Evolutionary conservation across 306 rosid genomes (phyloP), one percentile per base, ranked within the genome.

Genomic region (Vigna mungo): DNA sequence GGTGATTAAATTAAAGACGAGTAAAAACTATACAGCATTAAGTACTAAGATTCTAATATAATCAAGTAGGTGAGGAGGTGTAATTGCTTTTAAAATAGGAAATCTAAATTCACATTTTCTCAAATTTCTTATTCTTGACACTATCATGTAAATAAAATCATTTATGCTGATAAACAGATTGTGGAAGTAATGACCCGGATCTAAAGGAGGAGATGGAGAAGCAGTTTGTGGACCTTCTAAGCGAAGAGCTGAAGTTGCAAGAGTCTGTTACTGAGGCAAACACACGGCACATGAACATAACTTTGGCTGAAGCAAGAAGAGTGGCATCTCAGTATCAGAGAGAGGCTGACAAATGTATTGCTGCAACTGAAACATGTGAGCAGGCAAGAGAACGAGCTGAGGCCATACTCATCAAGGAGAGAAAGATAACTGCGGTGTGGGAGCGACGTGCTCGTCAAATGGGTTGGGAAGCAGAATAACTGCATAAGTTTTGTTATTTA

Each of bases 331-430:
- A 90, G 86, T 95, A 95, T 87, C 97, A 92, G 86, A 90, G 87
- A 77, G 99, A 95, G 89, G 97, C 97, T 30, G 99, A 90, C 76
- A 95, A 95, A 80, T 95, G 99, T 75, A 86, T 88, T 69, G 84
- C 96, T 64, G 97, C 97, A 4, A 95, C 97, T 11, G 97, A 95
- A 88, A 92, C 97, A 18, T 95, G 99, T 51, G 99, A 95, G 89
- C 93, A 87, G 79, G 97, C 97, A 47, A 86, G 97, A 75, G 98
- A 95, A 76, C 87, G 74, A 5, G 84, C 96, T 0, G 84, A 95
- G 83, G 97, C 96, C 66, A 74, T 83, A 83, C 89, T 86, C 79
- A 88, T 78, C 82, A 92, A 77, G 88, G 98, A 95, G 85, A 90
- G 83, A 58, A 95, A 89, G 86, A 58, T 85, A 60, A 92, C 98